Base-by-base conservation (phyloP, 1,139 yeast species). In the Saccharomyces hybrid region DNA sequence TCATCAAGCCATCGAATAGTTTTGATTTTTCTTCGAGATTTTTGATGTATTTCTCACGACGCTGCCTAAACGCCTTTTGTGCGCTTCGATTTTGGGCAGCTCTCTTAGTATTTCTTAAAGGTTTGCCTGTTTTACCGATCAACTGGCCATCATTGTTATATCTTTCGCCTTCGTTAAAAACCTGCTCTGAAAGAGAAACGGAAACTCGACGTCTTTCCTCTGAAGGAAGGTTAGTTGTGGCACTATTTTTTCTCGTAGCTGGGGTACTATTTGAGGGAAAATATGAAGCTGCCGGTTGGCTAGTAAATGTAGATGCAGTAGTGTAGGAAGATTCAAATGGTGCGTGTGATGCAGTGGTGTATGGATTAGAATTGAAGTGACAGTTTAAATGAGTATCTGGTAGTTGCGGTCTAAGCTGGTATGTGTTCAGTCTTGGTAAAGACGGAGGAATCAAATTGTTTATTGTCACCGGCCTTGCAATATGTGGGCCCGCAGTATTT, bases 81-180 rank as follows among this genome's bases (percentile, higher is more conserved):
- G 97, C 96, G 57, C 82, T 84, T 65, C 97, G 76, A 73, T 89
- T 89, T 70, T 89, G 97, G 16, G 86, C 88, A 1, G 97, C 96
- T 60, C 97, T 80, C 70, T 87, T 88, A 46, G 95, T 82, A 57
- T 76, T 78, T 13, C 84, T 78, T 46, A 86, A 73, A 6, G 79
- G 79, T 58, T 82, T 78, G 9, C 79, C 79, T 13, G 67, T 62
- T 54, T 59, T 62, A 3, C 68, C 67, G n/a, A 63, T 59, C 47
- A 65, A 53, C 53, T 62, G 61, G 19, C 66, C 68, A 4, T 53
- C 51, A n/a, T 53, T 54, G 48, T 63, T 61, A 47, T 59, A 55
- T 14, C 51, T 58, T 52, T 63, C 68, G 38, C 60, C 61, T 27
- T 59, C 60, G 44, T 55, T 57, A 28, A 46, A 47, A 19, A 53